A percentile compares a stretch with the other conserved stretches of the same genome.
phyloP scores from a whole-genome alignment of 352 stramenopile species.

The Globisporangium recalcitrans region DNA sequence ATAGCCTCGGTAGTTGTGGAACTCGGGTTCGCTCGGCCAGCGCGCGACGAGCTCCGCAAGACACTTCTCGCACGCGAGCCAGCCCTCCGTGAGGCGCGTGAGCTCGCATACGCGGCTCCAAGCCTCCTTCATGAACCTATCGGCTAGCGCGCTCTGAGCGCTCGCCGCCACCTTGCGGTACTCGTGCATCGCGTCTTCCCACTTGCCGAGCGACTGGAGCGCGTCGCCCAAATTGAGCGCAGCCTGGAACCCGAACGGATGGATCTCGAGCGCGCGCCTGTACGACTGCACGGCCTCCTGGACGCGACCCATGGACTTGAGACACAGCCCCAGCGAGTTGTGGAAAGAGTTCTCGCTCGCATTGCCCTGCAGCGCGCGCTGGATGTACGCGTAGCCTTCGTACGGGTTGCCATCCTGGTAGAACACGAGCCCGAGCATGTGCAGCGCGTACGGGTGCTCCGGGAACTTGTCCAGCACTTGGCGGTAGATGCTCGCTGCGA shows the following conservation, averaged over 20 bases:
- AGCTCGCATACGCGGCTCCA: constrained; percentile 47
- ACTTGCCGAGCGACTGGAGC: constrained; percentile 40
- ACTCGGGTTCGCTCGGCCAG: constrained; percentile 49
- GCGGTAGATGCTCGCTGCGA: constrained; percentile 40
- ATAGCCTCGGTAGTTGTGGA: constrained; percentile 59
- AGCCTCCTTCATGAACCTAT: constrained; percentile 31
- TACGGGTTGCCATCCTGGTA: constrained; percentile 35
- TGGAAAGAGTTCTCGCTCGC: constrained; percentile 43
- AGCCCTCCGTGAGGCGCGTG: constrained; percentile 39
- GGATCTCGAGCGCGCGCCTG: constrained; percentile 41
- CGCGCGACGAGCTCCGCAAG: constrained; percentile 37
- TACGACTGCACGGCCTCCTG: constrained; percentile 51
- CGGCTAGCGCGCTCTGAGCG: not conserved
- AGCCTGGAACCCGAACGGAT: constrained; percentile 36
- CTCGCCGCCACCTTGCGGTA: constrained; percentile 42
- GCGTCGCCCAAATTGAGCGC: constrained; percentile 49
- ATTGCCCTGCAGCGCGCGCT: constrained; percentile 38
- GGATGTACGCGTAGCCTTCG: constrained; percentile 31
- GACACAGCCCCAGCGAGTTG: constrained; percentile 49
- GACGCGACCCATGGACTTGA: constrained; percentile 30
- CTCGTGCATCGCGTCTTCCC: constrained; percentile 47
- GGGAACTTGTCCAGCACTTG: constrained; percentile 52
- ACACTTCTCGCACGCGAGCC: constrained; percentile 46
- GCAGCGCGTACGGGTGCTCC: constrained; percentile 34
- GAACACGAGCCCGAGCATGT: constrained; percentile 42